Conservation (phyloP, 352 stramenopile genomes). For the Blastocystis sp. region DNA sequence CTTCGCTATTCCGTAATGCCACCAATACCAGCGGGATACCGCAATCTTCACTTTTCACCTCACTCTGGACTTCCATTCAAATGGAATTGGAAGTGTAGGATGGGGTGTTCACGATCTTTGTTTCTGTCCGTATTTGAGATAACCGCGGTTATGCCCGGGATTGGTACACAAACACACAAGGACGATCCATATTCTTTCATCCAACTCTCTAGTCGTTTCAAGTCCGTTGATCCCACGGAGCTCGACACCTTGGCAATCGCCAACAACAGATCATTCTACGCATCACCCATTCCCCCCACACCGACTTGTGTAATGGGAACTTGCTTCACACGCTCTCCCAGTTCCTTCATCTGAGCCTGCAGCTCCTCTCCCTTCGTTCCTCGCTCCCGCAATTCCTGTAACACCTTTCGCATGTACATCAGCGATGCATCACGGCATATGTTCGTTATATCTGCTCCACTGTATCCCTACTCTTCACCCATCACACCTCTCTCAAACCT, state of each 20-base stretch:
- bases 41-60: neutral
- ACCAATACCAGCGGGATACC: too few relatives aligned
- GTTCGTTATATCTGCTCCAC: slow-evolving; percentile 84
- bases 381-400: slow-evolving; percentile 74
- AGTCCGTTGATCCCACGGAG: slow-evolving; percentile 38
- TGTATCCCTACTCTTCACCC: slow-evolving; percentile 79
- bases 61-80: neutral
- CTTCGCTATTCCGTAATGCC: too few relatives aligned
- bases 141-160: neutral
- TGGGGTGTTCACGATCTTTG: too few relatives aligned
- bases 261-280: slow-evolving; percentile 8
- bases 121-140: neutral
- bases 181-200: slow-evolving; percentile 62
- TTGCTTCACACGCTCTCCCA: slow-evolving; percentile 24
- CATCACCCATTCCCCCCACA: neutral
- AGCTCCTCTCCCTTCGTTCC: slow-evolving; percentile 46
- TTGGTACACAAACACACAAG: neutral
- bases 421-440: slow-evolving; percentile 82
- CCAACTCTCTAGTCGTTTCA: slow-evolving; percentile 16
- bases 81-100: too few relatives aligned
- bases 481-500: slow-evolving; percentile 72
- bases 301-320: slow-evolving; percentile 70
- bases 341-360: slow-evolving; percentile 58
- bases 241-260: slow-evolving; percentile 49
- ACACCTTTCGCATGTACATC: slow-evolving; percentile 79